Base-by-base conservation (phyloP, 2,329 filamentous ascomycete genomes). In the Samsoniella hepiali region DNA sequence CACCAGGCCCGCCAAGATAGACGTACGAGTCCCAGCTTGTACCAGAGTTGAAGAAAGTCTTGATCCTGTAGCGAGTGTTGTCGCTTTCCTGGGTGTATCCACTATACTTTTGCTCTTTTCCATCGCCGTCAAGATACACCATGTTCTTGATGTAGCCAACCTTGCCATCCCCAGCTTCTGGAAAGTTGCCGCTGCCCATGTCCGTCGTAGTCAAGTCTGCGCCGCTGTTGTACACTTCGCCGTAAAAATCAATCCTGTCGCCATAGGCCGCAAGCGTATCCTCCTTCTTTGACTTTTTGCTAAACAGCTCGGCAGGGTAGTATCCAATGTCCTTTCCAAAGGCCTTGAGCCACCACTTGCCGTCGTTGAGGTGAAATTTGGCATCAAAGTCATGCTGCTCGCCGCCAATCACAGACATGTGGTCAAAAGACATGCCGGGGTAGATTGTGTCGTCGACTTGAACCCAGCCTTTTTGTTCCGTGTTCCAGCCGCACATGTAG, bases 161-260 rank as follows among this genome's bases (percentile, higher is more conserved):
- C 15, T 56, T 58, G 34, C 65, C 65, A n/a, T 59, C 63, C 3
- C 68, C 67, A 2, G 44, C 29, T 17, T 68, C 67, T 1, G 68
- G 66, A 56, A 68, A 69, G 60, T 67, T 59, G 53, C 68, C 68
- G 53, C 67, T 69, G 38, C 67, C 68, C 68, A 69, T 69, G 42
- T 69, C 66, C 13, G 66, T 69, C 17, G 62, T 66, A 6, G 67
- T 68, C 55, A 67, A 13, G 3, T 36, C n/a, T 10, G 60, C 17
- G 36, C 60, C 66, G 57, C 66, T 66, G 58, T 69, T 69, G 63
- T 63, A 69, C 11, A 69, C 59, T 36, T 69, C 68, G 32, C 67
- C 68, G 45, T 65, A 69, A 11, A 65, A 69, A 55, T 63, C 53
- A 51, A 69, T 65, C 15, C 54, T 32, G 17, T 64, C 56, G 2